Evolutionary conservation across 768 basidiomycete genomes (phyloP).

Genomic region (Tricholoma flavovirens): DNA sequence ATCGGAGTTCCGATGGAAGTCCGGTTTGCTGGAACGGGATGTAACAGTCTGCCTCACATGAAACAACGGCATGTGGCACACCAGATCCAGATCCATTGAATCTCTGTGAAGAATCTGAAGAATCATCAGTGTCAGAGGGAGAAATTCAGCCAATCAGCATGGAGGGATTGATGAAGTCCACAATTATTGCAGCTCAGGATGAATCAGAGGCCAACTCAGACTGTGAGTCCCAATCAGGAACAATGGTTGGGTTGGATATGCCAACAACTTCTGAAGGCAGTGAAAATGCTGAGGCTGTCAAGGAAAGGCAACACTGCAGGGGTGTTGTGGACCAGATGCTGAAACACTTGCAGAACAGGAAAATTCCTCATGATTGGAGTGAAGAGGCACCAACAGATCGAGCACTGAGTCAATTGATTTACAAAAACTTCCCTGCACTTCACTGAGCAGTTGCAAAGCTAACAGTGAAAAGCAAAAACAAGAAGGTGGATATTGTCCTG

Average conservation of each 20-base stretch:
- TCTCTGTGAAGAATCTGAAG: neutral
- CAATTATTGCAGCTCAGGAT: neutral
- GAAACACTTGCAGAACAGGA: neutral
- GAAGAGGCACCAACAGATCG: neutral
- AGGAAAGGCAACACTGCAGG: neutral
- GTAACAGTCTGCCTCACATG: too few relatives aligned
- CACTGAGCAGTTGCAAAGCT: too few relatives aligned
- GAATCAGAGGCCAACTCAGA: neutral
- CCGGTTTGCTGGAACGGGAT: too few relatives aligned
- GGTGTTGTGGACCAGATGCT: neutral
- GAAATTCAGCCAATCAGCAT: neutral
- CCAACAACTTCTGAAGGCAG: neutral
- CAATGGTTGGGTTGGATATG: neutral
- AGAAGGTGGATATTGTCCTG: conserved; percentile 25
- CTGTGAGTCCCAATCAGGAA: neutral
- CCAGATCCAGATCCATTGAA: neutral
- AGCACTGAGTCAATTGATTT: neutral
- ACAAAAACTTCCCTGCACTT: too few relatives aligned
- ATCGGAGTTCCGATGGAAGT: too few relatives aligned
- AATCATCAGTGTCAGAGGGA: neutral
- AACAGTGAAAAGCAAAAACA: conserved; percentile 18
- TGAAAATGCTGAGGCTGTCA: neutral
- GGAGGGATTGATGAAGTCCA: neutral
- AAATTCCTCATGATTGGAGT: neutral
- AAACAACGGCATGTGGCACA: neutral